These are phyloP conservation scores for Russula sp. DNA, from an alignment of 768 basidiomycete species.

Conservation along the genomic window DNA sequence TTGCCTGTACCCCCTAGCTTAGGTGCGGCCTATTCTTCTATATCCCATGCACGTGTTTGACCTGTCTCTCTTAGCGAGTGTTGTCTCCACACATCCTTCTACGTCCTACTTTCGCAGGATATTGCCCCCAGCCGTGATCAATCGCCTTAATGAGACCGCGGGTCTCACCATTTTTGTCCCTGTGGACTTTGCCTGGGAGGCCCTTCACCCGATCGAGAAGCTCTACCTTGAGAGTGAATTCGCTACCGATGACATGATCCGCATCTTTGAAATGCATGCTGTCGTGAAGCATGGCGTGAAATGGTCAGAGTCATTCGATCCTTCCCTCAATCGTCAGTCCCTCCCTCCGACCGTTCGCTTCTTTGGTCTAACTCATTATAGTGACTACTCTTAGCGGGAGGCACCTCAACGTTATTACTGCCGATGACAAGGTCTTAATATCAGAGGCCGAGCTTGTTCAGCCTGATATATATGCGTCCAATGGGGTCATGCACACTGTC, in stretches of 20 bases:
- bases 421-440: slow-evolving; percentile 46
- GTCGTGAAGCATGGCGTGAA: slow-evolving; percentile 50
- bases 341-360: not conserved
- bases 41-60: not conserved
- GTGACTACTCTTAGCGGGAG: slow-evolving; percentile 68
- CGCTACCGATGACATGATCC: slow-evolving; percentile 68
- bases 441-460: slow-evolving; percentile 54
- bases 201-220: slow-evolving; percentile 67
- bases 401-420: slow-evolving; percentile 51
- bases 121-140: slow-evolving; percentile 49
- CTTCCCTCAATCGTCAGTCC: slow-evolving; percentile 46
- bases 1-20: slow-evolving; percentile 69
- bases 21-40: slow-evolving; percentile 39
- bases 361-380: slow-evolving; percentile 28
- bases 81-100: slow-evolving; percentile 50
- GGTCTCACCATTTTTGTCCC: slow-evolving; percentile 88
- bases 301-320: slow-evolving; percentile 58
- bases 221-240: slow-evolving; percentile 86
- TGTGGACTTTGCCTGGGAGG: slow-evolving; percentile 75
- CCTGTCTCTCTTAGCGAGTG: slow-evolving; percentile 38
- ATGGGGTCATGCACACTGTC: slow-evolving; percentile 90
- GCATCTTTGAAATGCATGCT: slow-evolving; percentile 74
- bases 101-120: slow-evolving; percentile 72
- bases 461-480: slow-evolving; percentile 88
- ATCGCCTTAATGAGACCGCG: slow-evolving; percentile 55